Conservation (phyloP, 148 eudicot genomes). For the Gaultheria prostrata region DNA sequence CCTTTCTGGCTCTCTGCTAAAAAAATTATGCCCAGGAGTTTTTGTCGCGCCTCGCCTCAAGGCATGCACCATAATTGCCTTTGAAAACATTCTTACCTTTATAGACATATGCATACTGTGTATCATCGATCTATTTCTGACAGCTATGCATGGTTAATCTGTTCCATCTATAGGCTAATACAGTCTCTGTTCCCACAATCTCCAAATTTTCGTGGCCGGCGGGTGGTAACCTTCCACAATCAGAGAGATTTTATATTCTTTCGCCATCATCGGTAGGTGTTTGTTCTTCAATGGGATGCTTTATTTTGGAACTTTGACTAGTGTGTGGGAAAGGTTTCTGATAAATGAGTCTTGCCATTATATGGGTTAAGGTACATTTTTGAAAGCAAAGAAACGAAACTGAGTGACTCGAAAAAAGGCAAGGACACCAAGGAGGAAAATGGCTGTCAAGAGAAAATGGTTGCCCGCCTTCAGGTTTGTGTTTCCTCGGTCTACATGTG, state of each 20-base stretch:
- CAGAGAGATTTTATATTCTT: slow-evolving; percentile 95
- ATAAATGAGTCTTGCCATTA: slow-evolving; percentile 13
- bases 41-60: no score
- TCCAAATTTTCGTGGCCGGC: slow-evolving; percentile 87
- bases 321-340: slow-evolving; percentile 1
- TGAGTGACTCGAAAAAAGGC: slow-evolving; percentile 35
- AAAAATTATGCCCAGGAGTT: no score
- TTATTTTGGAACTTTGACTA: not conserved
- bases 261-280: slow-evolving; percentile 86
- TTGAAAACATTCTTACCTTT: no score
- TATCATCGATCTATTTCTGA: not conserved
- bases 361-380: slow-evolving; percentile 62
- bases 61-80: no score
- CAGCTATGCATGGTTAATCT: not conserved
- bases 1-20: no score
- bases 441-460: slow-evolving; percentile 40
- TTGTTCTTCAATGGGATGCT: not conserved
- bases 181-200: slow-evolving; percentile 91
- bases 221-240: slow-evolving; percentile 95
- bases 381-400: slow-evolving; percentile 70
- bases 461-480: slow-evolving; percentile 86
- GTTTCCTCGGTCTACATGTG: not conserved
- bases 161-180: slow-evolving; percentile 51
- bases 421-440: slow-evolving; percentile 39
- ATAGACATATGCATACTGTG: slow-evolving; percentile 26